Conservation (phyloP, 768 basidiomycete genomes). For the Xerocomellus intermedius region DNA sequence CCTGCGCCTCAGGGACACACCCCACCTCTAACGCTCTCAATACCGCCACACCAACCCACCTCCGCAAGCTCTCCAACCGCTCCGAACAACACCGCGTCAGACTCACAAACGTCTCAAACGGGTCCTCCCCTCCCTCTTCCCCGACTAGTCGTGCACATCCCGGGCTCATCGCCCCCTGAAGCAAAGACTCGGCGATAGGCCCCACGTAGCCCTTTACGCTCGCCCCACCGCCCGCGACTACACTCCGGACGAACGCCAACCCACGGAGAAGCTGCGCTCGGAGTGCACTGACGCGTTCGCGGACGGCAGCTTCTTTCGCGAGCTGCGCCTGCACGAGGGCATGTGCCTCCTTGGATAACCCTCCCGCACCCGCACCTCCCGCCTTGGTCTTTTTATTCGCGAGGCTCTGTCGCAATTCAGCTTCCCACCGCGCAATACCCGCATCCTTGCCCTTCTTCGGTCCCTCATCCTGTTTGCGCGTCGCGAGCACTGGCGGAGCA, state of each 20-base stretch:
- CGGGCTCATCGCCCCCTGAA: slow-evolving; percentile 61
- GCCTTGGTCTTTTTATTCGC: slow-evolving; percentile 66
- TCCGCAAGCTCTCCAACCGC: slow-evolving; percentile 63
- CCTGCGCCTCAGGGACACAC: slow-evolving; percentile 68
- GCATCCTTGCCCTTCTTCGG: slow-evolving; percentile 80
- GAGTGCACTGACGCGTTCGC: slow-evolving; percentile 54
- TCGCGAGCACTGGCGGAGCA: slow-evolving; percentile 53
- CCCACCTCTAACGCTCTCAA: slow-evolving; percentile 67
- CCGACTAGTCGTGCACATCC: slow-evolving; percentile 62
- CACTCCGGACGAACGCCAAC: slow-evolving; percentile 61
- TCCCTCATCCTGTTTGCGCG: slow-evolving; percentile 50
- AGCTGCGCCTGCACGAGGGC: slow-evolving; percentile 83
- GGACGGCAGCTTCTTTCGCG: slow-evolving; percentile 70
- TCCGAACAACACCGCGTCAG: slow-evolving; percentile 71
- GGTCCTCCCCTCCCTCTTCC: slow-evolving; percentile 23
- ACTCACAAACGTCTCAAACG: slow-evolving; percentile 75
- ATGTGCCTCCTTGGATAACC: slow-evolving; percentile 80
- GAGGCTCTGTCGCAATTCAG: slow-evolving; percentile 82
- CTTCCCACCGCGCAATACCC: slow-evolving; percentile 93
- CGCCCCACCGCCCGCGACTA: slow-evolving; percentile 47
- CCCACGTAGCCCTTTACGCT: slow-evolving; percentile 56
- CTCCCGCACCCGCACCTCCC: slow-evolving; percentile 33
- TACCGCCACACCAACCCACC: slow-evolving; percentile 82
- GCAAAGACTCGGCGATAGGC: slow-evolving; percentile 53
- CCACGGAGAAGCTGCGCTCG: slow-evolving; percentile 63